Conservation (phyloP, 805 yeast genomes). For the Dipodascopsis uninucleata region DNA sequence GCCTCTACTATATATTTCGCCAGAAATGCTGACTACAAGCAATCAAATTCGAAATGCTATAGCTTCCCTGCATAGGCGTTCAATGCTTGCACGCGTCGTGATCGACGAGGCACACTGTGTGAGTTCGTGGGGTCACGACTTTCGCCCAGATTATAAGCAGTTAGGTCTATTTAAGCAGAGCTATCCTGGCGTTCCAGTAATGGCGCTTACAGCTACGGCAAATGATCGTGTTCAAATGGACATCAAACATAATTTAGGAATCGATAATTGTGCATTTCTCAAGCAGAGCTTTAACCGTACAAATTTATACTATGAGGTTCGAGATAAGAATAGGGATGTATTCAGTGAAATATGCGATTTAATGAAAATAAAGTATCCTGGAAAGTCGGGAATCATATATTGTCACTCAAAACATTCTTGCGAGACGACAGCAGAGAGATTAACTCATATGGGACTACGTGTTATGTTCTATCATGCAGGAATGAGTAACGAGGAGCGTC, state of each 20-base stretch:
- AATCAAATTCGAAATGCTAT: constrained; percentile 63
- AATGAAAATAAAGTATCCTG: constrained; percentile 49
- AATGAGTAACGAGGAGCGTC: constrained; percentile 74
- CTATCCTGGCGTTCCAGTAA: constrained; percentile 79
- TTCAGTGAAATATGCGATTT: constrained; percentile 58
- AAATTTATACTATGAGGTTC: constrained; percentile 74
- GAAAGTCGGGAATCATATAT: constrained; percentile 81
- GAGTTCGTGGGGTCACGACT: constrained; percentile 98
- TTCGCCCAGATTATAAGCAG: constrained; percentile 90
- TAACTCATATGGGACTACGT: constrained; percentile 55
- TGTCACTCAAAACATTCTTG: constrained; percentile 89
- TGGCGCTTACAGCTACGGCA: constrained; percentile 98
- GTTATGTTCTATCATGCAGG: constrained; percentile 91
- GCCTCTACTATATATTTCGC: constrained; percentile 81
- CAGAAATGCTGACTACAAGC: constrained; percentile 87
- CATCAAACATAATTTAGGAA: constrained; percentile 70
- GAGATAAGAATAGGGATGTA: constrained; percentile 56
- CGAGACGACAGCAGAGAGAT: constrained; percentile 68
- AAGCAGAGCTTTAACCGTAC: constrained; percentile 91
- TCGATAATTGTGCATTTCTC: constrained; percentile 52
- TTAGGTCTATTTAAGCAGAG: constrained; percentile 65
- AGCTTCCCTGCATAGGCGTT: constrained; percentile 49
- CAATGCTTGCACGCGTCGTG: constrained; percentile 74
- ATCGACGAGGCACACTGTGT: constrained; percentile 99
- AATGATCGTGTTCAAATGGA: constrained; percentile 85